Conservation (phyloP, 495 filamentous ascomycete species). For the Penicillium simplicissimum region DNA sequence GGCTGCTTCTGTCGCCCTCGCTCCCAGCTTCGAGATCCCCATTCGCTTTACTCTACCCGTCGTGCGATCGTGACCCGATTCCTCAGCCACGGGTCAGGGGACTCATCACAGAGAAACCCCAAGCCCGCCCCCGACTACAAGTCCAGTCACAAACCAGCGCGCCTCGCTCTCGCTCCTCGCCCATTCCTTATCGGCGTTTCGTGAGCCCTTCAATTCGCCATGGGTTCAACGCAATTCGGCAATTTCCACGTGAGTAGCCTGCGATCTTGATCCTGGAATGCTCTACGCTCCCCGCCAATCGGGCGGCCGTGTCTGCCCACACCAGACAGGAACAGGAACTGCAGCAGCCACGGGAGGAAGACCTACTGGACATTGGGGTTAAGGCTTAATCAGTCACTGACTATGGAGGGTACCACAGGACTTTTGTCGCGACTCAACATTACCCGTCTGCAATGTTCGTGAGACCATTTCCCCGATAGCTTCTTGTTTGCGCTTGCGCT, state of each 20-base stretch:
- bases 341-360: not conserved
- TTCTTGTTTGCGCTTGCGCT: not conserved
- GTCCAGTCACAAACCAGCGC: not conserved
- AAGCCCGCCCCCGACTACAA: constrained; percentile 7
- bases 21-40: not conserved
- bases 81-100: constrained; percentile 36
- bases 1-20: not conserved
- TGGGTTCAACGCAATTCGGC: constrained; percentile 75
- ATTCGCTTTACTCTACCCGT: not conserved
- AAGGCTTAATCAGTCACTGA: constrained; percentile 17
- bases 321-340: not conserved
- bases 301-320: not conserved
- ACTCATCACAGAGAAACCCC: constrained; percentile 17
- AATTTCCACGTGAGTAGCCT: constrained; percentile 77
- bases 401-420: constrained; percentile 53
- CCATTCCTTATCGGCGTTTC: constrained; percentile 10
- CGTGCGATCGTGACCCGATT: constrained; percentile 26
- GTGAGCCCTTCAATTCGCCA: constrained; percentile 27
- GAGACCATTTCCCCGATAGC: not conserved
- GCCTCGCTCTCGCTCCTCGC: constrained; percentile 20
- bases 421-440: constrained; percentile 94
- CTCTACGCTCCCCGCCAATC: constrained; percentile 5
- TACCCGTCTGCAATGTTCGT: constrained; percentile 96
- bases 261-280: constrained; percentile 15
- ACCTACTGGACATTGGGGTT: not conserved